Percentiles rank a stretch among this genome's conserved stretches.
Evolutionary conservation across 163 green algal species (phyloP).

Genomic region (Volvox carteri): DNA sequence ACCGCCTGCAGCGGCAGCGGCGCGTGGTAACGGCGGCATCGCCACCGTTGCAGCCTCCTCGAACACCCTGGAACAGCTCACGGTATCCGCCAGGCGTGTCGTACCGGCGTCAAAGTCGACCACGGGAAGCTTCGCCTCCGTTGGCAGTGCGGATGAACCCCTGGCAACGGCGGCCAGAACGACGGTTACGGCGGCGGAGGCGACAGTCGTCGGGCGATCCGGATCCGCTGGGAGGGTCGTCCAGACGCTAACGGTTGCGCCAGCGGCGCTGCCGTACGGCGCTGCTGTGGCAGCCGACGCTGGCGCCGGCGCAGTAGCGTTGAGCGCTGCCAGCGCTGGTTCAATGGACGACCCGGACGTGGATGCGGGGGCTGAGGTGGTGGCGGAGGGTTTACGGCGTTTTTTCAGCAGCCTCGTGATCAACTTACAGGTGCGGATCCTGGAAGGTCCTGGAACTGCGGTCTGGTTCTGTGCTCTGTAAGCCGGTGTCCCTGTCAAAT

Average conservation of each 20-base stretch:
- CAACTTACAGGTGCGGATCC: constrained; percentile 58
- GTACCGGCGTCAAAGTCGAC: not conserved
- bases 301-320: not conserved
- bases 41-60: not conserved
- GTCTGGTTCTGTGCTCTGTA: too few species aligned
- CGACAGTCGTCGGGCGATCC: not conserved
- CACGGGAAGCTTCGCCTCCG: constrained; percentile 31
- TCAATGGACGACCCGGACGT: not conserved
- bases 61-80: constrained; percentile 33
- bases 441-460: too few species aligned
- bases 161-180: not conserved
- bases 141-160: not conserved
- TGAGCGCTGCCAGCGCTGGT: constrained; percentile 5
- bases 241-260: constrained; percentile 3
- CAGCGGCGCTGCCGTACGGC: not conserved
- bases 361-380: constrained; percentile 13
- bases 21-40: too few species aligned
- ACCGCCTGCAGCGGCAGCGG: not conserved
- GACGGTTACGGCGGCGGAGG: not conserved
- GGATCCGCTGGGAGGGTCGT: not conserved
- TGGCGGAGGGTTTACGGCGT: constrained; percentile 38
- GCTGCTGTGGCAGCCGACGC: not conserved
- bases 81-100: constrained; percentile 7
- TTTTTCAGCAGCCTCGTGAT: constrained; percentile 58
- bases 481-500: too few species aligned